Base-by-base conservation (phyloP, 164 flowering plant species). In the Kingdonia uniflora region DNA sequence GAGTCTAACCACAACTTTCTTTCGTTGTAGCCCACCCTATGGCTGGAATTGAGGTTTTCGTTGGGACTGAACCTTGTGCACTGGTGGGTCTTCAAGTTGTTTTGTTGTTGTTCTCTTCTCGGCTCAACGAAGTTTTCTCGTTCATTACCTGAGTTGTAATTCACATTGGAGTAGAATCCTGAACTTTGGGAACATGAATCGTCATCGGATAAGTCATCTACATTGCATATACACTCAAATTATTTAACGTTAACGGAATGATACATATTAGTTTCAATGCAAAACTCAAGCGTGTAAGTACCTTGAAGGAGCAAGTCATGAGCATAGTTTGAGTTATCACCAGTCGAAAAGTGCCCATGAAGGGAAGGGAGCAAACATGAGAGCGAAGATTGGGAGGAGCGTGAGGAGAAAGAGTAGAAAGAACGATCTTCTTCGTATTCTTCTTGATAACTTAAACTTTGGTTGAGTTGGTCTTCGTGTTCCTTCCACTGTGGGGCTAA, bases 171-270 rank as follows among this genome's bases (percentile, higher is more conserved):
- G 74, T 75, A 81, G 40, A 66, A 69, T 49, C 51, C 55, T 6
- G 86, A 82, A 71, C 76, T 56, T 51, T 73, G 74, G 14, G 95
- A 85, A 57, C 76, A 76, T 16, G 81, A 53, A 54, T 80, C 92
- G 51, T 81, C 96, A 43, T 72, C 67, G 16, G 11, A 12, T 6
- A 49, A 15, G 25, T 69, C 72, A 35, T 69, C 87, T 80, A 70
- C 79, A 68, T 40, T 2, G 14, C 49, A 45, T 16, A 45, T 19
- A 19, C 8, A 44, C 0, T 45, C 21, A 12, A 19, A n/a, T n/a
- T n/a, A n/a, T n/a, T n/a, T n/a, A n/a, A n/a, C 49, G 2, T 45
- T 2, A 11, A 45, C 11, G 11, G 7, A 17, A 45, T 23, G 15
- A 21, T 21, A 29, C 33, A 1, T 48, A 23, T 22, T n/a, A 29